Percentiles rank a stretch among this genome's conserved stretches.
phyloP scores from a whole-genome alignment of 257 asterid genomes.

The Penstemon barbatus region DNA sequence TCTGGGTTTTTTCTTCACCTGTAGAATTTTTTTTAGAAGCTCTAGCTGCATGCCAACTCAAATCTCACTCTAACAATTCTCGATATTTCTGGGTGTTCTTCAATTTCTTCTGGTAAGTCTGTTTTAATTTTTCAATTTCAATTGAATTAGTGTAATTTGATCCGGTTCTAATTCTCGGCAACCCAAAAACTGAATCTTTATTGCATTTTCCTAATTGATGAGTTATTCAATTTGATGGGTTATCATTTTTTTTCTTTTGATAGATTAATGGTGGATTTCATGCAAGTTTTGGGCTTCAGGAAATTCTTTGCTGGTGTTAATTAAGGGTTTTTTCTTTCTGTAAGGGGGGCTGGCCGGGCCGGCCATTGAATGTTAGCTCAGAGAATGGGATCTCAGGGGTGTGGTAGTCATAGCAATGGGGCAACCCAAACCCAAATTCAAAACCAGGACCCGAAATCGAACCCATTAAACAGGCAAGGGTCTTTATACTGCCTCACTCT shows the following conservation, averaged over 20 bases:
- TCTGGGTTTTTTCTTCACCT: constrained; percentile 35
- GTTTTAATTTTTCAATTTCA: background rate
- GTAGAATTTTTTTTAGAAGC: constrained; percentile 30
- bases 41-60: constrained; percentile 46
- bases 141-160: constrained; percentile 40
- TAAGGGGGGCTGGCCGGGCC: background rate
- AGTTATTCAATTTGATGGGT: constrained; percentile 33
- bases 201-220: constrained; percentile 22
- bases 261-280: constrained; percentile 36
- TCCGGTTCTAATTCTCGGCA: constrained; percentile 22
- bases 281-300: constrained; percentile 32
- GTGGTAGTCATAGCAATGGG: constrained; percentile 44
- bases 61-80: constrained; percentile 29
- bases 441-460: constrained; percentile 40
- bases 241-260: constrained; percentile 1
- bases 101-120: constrained; percentile 35
- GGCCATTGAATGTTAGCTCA: constrained; percentile 34
- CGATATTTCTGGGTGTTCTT: constrained; percentile 28
- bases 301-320: constrained; percentile 27
- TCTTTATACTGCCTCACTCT: constrained; percentile 84
- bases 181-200: constrained; percentile 26
- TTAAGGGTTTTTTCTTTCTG: constrained; percentile 21
- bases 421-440: constrained; percentile 30
- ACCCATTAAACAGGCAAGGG: constrained; percentile 63
- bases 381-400: constrained; percentile 82